Evolutionary conservation across 345 rosid species (phyloP).

Genomic region (Psidium friedrichsthalianum): DNA sequence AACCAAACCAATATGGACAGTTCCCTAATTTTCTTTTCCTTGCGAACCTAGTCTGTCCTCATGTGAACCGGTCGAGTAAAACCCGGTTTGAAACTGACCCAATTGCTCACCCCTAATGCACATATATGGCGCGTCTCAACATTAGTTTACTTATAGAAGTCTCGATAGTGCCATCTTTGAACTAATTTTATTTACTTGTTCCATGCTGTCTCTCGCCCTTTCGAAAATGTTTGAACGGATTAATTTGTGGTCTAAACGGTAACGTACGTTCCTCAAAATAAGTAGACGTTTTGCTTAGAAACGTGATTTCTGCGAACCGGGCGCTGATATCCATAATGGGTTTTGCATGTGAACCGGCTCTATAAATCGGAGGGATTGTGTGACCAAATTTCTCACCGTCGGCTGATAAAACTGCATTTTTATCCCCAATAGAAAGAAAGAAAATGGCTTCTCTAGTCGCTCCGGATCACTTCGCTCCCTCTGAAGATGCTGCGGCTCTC

Average conservation of each 20-base stretch:
- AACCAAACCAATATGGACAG: neutral
- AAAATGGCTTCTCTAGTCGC: conserved; percentile 8
- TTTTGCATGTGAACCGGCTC: neutral
- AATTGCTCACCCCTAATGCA: neutral
- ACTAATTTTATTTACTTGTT: neutral
- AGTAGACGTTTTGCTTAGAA: neutral
- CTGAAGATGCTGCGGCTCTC: conserved; percentile 21
- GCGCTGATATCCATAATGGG: neutral
- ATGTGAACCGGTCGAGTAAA: fast-evolving
- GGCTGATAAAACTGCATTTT: neutral
- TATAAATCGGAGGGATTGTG: neutral
- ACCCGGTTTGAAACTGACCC: fast-evolving
- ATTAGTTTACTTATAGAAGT: neutral
- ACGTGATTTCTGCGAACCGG: neutral
- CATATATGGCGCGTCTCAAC: neutral
- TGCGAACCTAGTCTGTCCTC: neutral
- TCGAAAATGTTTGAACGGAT: neutral
- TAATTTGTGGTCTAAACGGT: neutral
- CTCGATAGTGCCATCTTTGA: neutral
- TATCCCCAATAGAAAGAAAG: neutral
- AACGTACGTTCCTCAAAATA: neutral
- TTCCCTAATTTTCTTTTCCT: neutral
- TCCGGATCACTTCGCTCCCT: conserved; percentile 1
- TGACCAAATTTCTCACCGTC: neutral
- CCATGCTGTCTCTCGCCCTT: neutral